Evolutionary conservation across 2,329 filamentous ascomycete species (phyloP).

Genomic region (Colletotrichum falcatum): DNA sequence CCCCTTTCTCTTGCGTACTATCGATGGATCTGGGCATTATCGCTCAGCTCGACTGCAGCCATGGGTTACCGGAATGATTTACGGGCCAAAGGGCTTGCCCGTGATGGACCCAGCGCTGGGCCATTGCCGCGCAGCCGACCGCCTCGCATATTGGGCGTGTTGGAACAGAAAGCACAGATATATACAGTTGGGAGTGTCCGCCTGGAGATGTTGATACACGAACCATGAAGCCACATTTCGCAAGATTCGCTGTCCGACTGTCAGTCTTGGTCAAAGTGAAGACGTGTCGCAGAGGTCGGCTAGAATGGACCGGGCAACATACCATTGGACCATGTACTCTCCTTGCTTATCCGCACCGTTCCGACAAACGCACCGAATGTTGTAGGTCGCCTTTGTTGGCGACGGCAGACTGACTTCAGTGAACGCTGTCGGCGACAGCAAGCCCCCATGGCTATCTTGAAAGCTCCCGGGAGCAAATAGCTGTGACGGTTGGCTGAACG

Average conservation of each 20-base stretch:
- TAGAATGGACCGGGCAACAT: conserved; percentile 44
- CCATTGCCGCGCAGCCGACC: conserved; percentile 57
- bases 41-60: conserved; percentile 2
- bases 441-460: conserved; percentile 50
- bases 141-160: conserved; percentile 67
- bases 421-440: conserved; percentile 64
- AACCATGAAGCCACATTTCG: conserved; percentile 74
- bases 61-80: conserved; percentile 59
- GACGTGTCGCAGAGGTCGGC: conserved; percentile 24
- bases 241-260: conserved; percentile 67
- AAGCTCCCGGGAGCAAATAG: conserved; percentile 49
- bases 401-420: conserved; percentile 62
- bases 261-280: conserved; percentile 25
- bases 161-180: conserved; percentile 72
- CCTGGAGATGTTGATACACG: conserved; percentile 70
- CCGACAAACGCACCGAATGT: conserved; percentile 69
- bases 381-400: conserved; percentile 56
- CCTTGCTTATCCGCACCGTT: conserved; percentile 57
- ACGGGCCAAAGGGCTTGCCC: conserved; percentile 57
- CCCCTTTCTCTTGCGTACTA: background rate
- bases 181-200: conserved; percentile 70
- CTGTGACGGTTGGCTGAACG: conserved; percentile 38
- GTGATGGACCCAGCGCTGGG: conserved; percentile 46
- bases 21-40: conserved; percentile 17
- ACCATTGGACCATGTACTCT: conserved; percentile 75